Evolutionary conservation across 768 basidiomycete genomes (phyloP), one percentile per base, ranked within the genome.

Genomic region (Floccularia luteovirens): DNA sequence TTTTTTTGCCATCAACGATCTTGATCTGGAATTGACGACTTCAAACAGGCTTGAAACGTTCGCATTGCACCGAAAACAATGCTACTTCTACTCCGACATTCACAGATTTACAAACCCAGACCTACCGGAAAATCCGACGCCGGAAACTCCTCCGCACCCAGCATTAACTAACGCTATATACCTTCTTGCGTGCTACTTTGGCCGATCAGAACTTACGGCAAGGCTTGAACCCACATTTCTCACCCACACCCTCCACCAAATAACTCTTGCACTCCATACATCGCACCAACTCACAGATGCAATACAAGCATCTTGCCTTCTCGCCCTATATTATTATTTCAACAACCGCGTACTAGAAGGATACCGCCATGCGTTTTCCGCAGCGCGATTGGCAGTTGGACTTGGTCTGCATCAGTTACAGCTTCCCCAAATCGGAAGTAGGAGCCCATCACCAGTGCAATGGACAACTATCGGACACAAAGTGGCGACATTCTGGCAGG

Each of bases 111-210:
- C 14, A 14, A 39, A 6, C 5, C 7, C 50, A 48, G n/a, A 51
- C 53, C 8, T 39, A 56, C 31, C 44, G 48, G 12, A n/a, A n/a
- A n/a, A n/a, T n/a, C n/a, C n/a, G n/a, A n/a, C n/a, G n/a, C n/a
- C 56, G 61, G 42, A 12, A 5, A 14, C 25, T 34, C 50, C 49
- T 13, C 70, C 74, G 1, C 78, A 80, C 50, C 72, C 79, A 1
- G 73, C 78, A 2, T 67, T 82, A 24, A 60, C 74, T 48, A 75
- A 75, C 49, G 72, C 77, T n/a, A 71, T 80, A 22, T 78, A 70
- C 52, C 70, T 81, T 38, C 60, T 80, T 37, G 77, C 69, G 2
- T 75, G 73, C 48, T 69, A 76, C 48, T 78, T 77, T 49, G 60
- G 74, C 25, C 63, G 62, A 13, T 63, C 59, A 3, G 60, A 68